phyloP scores from a whole-genome alignment of 257 asterid genomes.

The Voacanga thouarsii region DNA sequence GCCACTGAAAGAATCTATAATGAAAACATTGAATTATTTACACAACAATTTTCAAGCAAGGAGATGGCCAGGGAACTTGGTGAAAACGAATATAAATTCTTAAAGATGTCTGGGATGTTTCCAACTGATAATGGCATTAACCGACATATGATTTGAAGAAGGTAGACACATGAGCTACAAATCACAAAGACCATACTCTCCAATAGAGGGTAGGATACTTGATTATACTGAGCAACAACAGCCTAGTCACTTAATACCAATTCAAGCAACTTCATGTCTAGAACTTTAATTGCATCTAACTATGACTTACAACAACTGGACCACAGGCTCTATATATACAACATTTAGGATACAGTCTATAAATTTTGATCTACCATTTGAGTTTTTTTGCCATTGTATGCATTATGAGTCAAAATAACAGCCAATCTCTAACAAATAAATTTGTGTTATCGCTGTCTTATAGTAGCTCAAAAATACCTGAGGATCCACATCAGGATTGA shows the following conservation, averaged over 20 bases:
- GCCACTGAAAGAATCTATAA: neutral
- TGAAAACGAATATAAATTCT: neutral
- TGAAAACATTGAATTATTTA: neutral
- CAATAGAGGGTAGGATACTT: neutral
- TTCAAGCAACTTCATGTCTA: neutral
- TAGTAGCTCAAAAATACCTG: conserved; percentile 49
- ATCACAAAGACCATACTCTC: neutral
- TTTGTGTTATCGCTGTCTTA: neutral
- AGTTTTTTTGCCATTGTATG: neutral
- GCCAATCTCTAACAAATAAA: neutral
- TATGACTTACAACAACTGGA: neutral
- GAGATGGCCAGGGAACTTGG: neutral
- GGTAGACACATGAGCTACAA: neutral
- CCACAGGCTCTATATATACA: neutral
- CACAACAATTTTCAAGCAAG: neutral
- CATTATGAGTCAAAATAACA: neutral
- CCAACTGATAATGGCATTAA: neutral
- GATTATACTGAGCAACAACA: neutral
- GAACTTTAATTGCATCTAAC: neutral
- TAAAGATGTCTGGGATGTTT: neutral
- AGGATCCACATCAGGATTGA: conserved; percentile 98
- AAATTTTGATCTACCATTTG: neutral
- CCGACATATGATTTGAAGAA: neutral
- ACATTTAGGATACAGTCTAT: neutral
- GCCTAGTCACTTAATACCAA: neutral